phyloP scores from a whole-genome alignment of 192 early-diverging fungal genomes.

The Spinellus fusiger region DNA sequence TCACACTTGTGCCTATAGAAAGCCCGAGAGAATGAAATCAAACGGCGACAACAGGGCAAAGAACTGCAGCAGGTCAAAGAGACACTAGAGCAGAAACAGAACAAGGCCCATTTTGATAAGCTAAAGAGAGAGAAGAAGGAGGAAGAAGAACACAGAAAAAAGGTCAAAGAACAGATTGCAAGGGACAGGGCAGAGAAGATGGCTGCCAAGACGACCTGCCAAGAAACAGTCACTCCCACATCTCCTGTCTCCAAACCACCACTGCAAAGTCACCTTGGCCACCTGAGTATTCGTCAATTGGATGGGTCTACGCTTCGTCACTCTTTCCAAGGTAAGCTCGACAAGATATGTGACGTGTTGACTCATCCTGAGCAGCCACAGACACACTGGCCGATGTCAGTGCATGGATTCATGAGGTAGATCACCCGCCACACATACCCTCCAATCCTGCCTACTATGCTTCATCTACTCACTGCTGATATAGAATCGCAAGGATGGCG shows the following conservation, averaged over 20 bases:
- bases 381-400: constrained; percentile 17
- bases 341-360: not conserved
- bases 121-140: constrained; percentile 19
- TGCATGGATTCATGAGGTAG: constrained; percentile 27
- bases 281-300: constrained; percentile 27
- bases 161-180: constrained; percentile 28
- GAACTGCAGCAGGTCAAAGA: constrained; percentile 8
- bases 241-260: not conserved
- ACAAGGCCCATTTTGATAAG: constrained; percentile 17
- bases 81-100: constrained; percentile 12
- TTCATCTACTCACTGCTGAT: not conserved
- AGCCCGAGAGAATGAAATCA: constrained; percentile 14
- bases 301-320: constrained; percentile 19
- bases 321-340: constrained; percentile 18
- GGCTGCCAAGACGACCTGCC: not conserved
- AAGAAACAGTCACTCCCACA: not conserved
- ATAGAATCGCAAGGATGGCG: constrained; percentile 31
- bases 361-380: constrained; percentile 12
- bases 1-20: not conserved
- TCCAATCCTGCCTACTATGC: too few relatives aligned
- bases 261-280: not conserved
- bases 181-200: constrained; percentile 18
- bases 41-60: constrained; percentile 22
- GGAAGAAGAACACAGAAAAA: constrained; percentile 20
- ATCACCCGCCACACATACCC: not conserved